Conservation (phyloP, 371 early-diverging fungal species). For the Paraphysoderma sedebokerense region DNA sequence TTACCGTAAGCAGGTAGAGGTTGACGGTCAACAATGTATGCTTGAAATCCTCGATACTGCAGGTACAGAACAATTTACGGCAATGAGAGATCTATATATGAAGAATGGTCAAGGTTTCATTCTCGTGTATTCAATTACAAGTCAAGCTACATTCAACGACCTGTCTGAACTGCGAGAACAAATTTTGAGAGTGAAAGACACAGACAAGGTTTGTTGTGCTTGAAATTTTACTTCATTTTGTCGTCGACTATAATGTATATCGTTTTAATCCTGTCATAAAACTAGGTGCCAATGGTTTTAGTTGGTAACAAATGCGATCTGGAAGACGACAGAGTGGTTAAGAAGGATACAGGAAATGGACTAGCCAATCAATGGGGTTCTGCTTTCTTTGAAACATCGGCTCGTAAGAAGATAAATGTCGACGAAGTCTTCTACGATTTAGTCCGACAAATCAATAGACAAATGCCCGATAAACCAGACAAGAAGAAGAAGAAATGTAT, state of each 20-base stretch:
- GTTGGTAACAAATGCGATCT: conserved; percentile 78
- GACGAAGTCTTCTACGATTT: conserved; percentile 48
- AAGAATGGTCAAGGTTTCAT: conserved; percentile 80
- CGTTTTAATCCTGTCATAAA: conserved; percentile 18
- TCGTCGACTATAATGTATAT: conserved; percentile 1
- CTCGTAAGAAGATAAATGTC: conserved; percentile 62
- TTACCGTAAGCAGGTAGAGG: conserved; percentile 72
- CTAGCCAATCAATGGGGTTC: conserved; percentile 54
- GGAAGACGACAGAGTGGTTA: conserved; percentile 55
- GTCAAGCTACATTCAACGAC: conserved; percentile 62
- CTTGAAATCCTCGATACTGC: conserved; percentile 81
- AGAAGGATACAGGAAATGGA: conserved; percentile 37
- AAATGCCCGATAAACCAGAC: conserved; percentile 24
- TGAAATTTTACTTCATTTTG: too few relatives aligned
- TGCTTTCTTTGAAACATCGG: conserved; percentile 72
- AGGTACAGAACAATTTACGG: conserved; percentile 74
- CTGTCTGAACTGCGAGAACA: conserved; percentile 57
- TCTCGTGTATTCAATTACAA: conserved; percentile 71
- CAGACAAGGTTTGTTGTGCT: conserved; percentile 38
- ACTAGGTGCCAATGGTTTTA: conserved; percentile 65
- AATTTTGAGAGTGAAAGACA: conserved; percentile 63
- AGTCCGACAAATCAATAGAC: conserved; percentile 35
- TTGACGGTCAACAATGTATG: conserved; percentile 71
- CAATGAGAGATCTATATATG: conserved; percentile 83
- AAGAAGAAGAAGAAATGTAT: conserved; percentile 3